Conservation (phyloP, 768 basidiomycete species). For the Myochromella boudieri region DNA sequence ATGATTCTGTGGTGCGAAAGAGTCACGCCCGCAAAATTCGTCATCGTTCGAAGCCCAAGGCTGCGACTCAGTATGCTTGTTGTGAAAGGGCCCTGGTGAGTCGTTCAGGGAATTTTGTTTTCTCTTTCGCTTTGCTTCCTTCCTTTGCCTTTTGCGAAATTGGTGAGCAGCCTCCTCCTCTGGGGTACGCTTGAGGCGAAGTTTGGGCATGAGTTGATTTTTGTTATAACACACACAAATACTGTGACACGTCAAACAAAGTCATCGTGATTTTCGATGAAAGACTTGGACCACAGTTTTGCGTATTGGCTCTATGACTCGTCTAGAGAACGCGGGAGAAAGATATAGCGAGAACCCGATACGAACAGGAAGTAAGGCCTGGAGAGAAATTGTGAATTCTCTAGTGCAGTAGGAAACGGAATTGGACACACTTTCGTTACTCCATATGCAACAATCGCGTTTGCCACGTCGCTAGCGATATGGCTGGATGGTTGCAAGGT, state of each 20-base stretch:
- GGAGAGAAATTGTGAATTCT: constrained; percentile 6
- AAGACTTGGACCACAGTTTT: constrained; percentile 31
- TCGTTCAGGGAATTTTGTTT: constrained; percentile 21
- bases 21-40: constrained; percentile 20
- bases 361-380: constrained; percentile 76
- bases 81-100: constrained; percentile 20
- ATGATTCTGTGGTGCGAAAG: constrained; percentile 16
- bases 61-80: constrained; percentile 32
- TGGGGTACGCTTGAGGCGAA: constrained; percentile 63
- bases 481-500: constrained; percentile 31
- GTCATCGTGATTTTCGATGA: constrained; percentile 22
- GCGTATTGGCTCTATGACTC: constrained; percentile 63
- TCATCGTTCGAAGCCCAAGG: constrained; percentile 55
- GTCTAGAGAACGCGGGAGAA: constrained; percentile 69
- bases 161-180: constrained; percentile 53
- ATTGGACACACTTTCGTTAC: constrained; percentile 63
- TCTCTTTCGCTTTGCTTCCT: constrained; percentile 30
- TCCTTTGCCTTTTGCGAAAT: constrained; percentile 37
- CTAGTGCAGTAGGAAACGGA: not conserved
- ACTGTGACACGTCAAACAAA: constrained; percentile 7
- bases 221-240: constrained; percentile 12
- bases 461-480: constrained; percentile 76
- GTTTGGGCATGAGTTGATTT: constrained; percentile 41
- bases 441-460: constrained; percentile 80
- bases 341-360: constrained; percentile 73